Evolutionary conservation across 192 early-diverging fungal genomes (phyloP), one percentile per base, ranked within the genome.

Genomic region (Gonapodya sp.): DNA sequence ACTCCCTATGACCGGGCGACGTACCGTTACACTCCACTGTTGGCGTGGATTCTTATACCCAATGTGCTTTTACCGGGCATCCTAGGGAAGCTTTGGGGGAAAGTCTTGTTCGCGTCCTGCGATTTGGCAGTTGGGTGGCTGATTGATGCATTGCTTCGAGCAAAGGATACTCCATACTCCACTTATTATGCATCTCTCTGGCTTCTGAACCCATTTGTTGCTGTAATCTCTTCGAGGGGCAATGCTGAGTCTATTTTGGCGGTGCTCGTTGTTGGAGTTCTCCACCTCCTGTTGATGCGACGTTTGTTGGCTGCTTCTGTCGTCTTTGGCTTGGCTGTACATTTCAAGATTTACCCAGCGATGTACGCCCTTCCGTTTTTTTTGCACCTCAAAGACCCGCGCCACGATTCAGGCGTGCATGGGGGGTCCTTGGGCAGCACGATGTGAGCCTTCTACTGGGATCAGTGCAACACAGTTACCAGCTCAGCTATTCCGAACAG

Each of bases 321-420:
- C 30, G 72, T 94, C 36, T 97, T 95, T 88, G 98, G 98, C 1
- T 83, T 96, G 2, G 87, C 95, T 1, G 97, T 99, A 33, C 98
- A 99, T 84, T 91, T 98, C 73, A 99, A 99, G 83, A 95, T 98
- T 8, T 99, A 98, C 85, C 97, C 98, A 0, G 89, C 97, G 78
- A 93, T 99, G n/a, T 96, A 98, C 82, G 94, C 93, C 1, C 81
- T 97, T 0, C 94, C 96, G 0, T 79, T 99, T 35, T 87, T 95
- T 84, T 77, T 79, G 14, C 84, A 86, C 72, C 81, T 81, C 0
- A 79, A 83, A 32, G 33, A 83, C 64, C 79, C n/a, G n/a, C n/a
- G n/a, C n/a, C n/a, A n/a, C n/a, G n/a, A n/a, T n/a, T n/a, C n/a
- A n/a, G n/a, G n/a, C n/a, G n/a, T n/a, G n/a, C n/a, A n/a, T n/a